These are phyloP conservation scores for Chytriomyces confervae DNA, from an alignment of 192 early-diverging fungal genomes.

Conservation along the genomic window DNA sequence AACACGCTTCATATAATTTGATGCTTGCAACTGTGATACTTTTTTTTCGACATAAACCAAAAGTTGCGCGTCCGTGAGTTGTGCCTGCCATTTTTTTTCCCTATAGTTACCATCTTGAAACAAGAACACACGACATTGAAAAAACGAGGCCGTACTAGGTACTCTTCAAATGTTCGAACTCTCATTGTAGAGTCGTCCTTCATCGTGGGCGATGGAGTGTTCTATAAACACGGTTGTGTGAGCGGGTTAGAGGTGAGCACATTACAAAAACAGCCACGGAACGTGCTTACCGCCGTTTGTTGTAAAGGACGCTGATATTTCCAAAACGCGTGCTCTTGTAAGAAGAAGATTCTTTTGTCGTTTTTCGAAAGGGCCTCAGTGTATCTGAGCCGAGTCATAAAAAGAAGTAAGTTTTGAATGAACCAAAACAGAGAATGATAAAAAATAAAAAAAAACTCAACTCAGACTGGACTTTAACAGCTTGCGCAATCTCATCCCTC, in stretches of 20 bases:
- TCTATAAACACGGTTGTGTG: background rate
- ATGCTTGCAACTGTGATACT: conserved; percentile 30
- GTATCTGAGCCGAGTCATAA: background rate
- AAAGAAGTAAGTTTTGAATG: background rate
- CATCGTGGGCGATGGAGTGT: conserved; percentile 23
- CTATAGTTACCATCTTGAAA: background rate
- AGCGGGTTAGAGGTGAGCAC: background rate
- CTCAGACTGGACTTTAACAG: conserved; percentile 38
- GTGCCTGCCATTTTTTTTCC: conserved; percentile 8
- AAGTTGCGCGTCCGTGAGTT: conserved; percentile 33
- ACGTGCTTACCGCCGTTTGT: conserved; percentile 11
- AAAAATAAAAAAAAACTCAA: conserved; percentile 11
- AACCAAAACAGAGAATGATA: background rate
- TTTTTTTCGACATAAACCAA: conserved; percentile 42
- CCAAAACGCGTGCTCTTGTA: conserved; percentile 53
- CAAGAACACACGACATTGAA: background rate
- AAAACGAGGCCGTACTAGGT: conserved; percentile 1
- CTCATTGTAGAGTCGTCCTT: conserved; percentile 25
- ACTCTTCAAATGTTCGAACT: conserved; percentile 32
- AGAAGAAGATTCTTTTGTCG: conserved; percentile 39
- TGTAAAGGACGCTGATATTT: conserved; percentile 36
- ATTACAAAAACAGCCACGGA: background rate
- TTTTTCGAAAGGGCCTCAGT: conserved; percentile 36
- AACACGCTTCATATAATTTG: conserved; percentile 40
- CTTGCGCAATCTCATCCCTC: conserved; percentile 41